Base-by-base conservation (phyloP, 257 asterid species). In the Scutellaria minor region DNA sequence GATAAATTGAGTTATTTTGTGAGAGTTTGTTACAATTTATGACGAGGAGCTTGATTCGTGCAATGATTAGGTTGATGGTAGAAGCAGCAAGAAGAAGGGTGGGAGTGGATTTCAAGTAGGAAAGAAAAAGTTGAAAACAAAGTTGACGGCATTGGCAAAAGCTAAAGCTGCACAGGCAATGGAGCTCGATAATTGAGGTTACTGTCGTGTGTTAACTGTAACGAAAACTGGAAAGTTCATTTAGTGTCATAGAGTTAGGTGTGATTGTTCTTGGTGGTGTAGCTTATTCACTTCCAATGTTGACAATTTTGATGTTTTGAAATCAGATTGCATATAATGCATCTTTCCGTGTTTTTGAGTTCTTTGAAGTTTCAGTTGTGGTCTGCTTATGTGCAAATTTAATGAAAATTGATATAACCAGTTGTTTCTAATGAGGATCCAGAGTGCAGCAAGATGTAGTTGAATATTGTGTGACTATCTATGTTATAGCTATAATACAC, bases 81-180 rank as follows among this genome's bases (percentile, higher is more conserved):
- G 81, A 78, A 83, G 79, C 81, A 84, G 66, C 65, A 87, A 84
- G 86, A 91, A 87, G 90, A 93, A 81, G 72, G 85, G 88, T 74
- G 86, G 81, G 42, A 71, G 83, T 78, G 87, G 92, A 56, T 95
- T 89, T 87, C 94, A 83, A 80, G 99, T 95, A 55, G 99, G 99
- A 50, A 95, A 92, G 96, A 92, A 88, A 56, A 95, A 85, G 84
- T 72, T 95, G 88, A 92, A 95, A 78, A 95, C 92, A 1, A 88
- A 79, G 82, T 48, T 90, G 96, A 95, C 98, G 3, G 84, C 96
- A 6, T 80, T 87, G 80, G 96, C 96, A 8, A 95, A 90, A 83
- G 98, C 99, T 77, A 92, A 92, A 83, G 99, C 97, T 72, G 97
- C 96, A 37, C 99, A 95, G 72, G 99, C 97, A 9, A 95, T 95